Base-by-base conservation (phyloP, 768 basidiomycete species). In the Butyriboletus loyo region DNA sequence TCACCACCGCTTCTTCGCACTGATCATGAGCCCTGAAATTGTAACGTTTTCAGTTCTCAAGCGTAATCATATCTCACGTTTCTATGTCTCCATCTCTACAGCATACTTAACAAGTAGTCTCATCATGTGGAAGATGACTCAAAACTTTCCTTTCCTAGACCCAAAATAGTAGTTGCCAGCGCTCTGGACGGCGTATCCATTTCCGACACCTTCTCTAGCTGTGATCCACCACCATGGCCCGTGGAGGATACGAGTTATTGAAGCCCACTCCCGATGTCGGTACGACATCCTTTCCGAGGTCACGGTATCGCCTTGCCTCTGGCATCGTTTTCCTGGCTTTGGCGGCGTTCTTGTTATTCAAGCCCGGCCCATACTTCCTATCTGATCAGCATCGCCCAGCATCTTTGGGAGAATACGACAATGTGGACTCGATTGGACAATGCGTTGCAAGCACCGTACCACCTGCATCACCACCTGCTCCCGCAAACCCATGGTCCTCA, bases 401-500 rank as follows among this genome's bases (percentile, higher is more conserved):
- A 1, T 21, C 52, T 14, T 24, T 15, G 14, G 47, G 11, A 5
- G 37, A 8, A 14, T 34, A 49, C 21, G 49, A 53, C 27, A 14
- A 39, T 40, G 31, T 27, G 5, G 58, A 49, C 46, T 50, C 36
- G 27, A 37, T 74, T 24, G 60, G 63, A 40, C 71, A 72, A 44
- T 81, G 79, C 49, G 55, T 60, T 2, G 47, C 75, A 7, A 49
- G 46, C 21, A 46, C 62, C 5, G 67, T 71, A 19, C 72, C 58
- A 14, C 49, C 50, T n/a, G 77, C 77, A 0, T 59, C 55, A 0
- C 72, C 76, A 4, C 78, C 80, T 10, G 73, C 72, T 3, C 71
- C 72, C 4, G 50, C 67, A 36, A 83, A 85, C 56, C 69, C 76
- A 14, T 85, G 82, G 81, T 70, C 75, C 7, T 76, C 80, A 14